Evolutionary conservation across 2,329 filamentous ascomycete species (phyloP).

Genomic region (Fusarium sp.): DNA sequence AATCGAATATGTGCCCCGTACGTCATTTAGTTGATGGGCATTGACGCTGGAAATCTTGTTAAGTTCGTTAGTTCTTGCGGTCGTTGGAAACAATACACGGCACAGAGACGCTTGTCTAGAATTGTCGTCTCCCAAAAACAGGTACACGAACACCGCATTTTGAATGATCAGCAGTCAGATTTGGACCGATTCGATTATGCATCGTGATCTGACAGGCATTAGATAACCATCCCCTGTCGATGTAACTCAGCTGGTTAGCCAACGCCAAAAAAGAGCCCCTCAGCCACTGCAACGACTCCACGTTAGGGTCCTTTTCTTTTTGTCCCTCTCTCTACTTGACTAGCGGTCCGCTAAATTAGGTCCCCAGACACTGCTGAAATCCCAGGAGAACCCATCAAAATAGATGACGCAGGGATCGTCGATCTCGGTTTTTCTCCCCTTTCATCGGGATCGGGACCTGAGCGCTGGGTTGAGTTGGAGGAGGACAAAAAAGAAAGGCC

Average conservation of each 20-base stretch:
- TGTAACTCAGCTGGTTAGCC: background rate
- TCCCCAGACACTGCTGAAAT: background rate
- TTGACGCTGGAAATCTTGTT: background rate
- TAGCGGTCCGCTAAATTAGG: constrained; percentile 4
- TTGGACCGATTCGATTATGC: background rate
- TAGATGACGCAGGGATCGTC: constrained; percentile 10
- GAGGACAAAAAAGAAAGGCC: background rate
- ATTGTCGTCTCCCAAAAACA: background rate
- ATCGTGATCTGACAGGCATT: constrained; percentile 12
- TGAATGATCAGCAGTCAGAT: background rate
- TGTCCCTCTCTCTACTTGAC: background rate
- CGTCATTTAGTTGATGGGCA: background rate
- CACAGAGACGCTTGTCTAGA: background rate
- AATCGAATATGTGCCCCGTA: background rate
- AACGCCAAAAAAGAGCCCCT: background rate
- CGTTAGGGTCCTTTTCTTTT: background rate
- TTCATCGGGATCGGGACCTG: constrained; percentile 14
- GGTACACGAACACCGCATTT: background rate
- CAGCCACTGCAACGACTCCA: background rate
- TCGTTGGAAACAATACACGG: background rate
- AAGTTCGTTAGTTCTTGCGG: background rate
- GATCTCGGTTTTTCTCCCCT: background rate
- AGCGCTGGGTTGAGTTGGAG: background rate
- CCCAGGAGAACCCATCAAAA: background rate
- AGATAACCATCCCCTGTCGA: background rate